These are phyloP conservation scores for Puccinia coronata DNA, from an alignment of 1,284 basidiomycete genomes.

Conservation along the genomic window DNA sequence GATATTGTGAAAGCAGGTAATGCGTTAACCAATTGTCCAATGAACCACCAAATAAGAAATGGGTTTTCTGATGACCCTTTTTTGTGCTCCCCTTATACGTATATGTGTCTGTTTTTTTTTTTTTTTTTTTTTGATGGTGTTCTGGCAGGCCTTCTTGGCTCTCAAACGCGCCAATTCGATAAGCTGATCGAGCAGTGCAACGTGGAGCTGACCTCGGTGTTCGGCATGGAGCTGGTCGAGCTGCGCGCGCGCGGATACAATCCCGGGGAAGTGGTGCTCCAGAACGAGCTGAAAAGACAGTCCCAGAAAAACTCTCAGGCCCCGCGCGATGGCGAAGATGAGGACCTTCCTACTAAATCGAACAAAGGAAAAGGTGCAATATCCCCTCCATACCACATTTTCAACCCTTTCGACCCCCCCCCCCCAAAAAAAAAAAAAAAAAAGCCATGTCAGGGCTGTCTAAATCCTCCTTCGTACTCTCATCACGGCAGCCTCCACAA, in stretches of 20 bases:
- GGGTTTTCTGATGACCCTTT: background rate
- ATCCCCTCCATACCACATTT: background rate
- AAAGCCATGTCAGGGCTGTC: too few species aligned
- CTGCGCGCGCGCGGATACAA: constrained; percentile 39
- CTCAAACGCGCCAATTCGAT: constrained; percentile 28
- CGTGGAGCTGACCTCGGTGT: constrained; percentile 28
- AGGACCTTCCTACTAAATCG: constrained; percentile 1
- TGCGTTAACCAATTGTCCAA: too few species aligned
- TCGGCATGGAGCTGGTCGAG: constrained; percentile 48
- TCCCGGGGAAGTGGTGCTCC: constrained; percentile 20
- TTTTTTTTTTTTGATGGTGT: too few species aligned
- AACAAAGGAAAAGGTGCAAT: constrained; percentile 26
- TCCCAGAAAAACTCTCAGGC: constrained; percentile 20
- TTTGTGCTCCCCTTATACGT: background rate
- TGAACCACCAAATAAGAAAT: background rate
- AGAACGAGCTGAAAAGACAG: constrained; percentile 22
- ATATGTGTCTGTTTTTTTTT: too few species aligned
- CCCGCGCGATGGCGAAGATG: constrained; percentile 14
- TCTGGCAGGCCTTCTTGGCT: constrained; percentile 14
- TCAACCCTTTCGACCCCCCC: background rate
- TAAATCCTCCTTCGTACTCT: background rate
- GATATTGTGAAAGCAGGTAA: constrained; percentile 38
- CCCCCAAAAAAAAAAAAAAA: too few species aligned
- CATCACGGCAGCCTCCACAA: background rate
- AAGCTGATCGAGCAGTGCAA: constrained; percentile 38